Conservation (phyloP, 345 rosid genomes). For the Sisymbrium irio region DNA sequence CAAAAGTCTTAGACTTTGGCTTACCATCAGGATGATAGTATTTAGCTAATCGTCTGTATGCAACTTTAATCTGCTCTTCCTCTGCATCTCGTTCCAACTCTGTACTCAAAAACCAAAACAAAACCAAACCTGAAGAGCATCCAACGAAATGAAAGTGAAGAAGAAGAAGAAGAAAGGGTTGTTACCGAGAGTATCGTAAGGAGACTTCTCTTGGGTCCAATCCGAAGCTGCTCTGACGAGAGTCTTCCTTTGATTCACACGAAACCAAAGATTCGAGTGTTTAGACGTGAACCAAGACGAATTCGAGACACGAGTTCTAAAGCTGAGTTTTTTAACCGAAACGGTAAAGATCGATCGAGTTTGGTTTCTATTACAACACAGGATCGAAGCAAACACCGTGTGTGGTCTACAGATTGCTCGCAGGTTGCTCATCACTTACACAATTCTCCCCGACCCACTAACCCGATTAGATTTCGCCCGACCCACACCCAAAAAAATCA, state of each 20-base stretch:
- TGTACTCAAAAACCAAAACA: conserved; percentile 21
- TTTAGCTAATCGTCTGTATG: conserved; percentile 88
- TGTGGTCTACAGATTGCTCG: conserved; percentile 68
- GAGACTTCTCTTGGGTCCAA: conserved; percentile 73
- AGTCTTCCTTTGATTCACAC: conserved; percentile 60
- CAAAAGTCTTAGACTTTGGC: not conserved
- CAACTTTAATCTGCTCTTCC: conserved; percentile 80
- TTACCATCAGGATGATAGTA: conserved; percentile 96
- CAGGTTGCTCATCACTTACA: conserved; percentile 52
- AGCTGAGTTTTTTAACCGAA: conserved; percentile 47
- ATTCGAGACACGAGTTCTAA: conserved; percentile 36
- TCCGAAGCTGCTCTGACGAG: conserved; percentile 61
- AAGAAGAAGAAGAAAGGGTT: conserved; percentile 6
- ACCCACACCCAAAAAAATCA: conserved; percentile 26
- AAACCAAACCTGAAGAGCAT: not conserved
- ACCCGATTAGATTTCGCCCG: not conserved
- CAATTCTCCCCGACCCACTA: too few species aligned
- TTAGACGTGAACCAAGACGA: conserved; percentile 44
- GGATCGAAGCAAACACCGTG: conserved; percentile 51
- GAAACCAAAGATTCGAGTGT: conserved; percentile 48
- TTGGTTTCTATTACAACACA: conserved; percentile 47
- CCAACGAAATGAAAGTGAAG: too few species aligned
- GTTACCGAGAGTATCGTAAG: conserved; percentile 90
- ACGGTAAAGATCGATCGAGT: conserved; percentile 47
- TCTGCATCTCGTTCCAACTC: conserved; percentile 84